A percentile compares a stretch with the other conserved stretches of the same genome.
phyloP scores from a whole-genome alignment of 129 eudicot genomes.

The Calendula officinalis region DNA sequence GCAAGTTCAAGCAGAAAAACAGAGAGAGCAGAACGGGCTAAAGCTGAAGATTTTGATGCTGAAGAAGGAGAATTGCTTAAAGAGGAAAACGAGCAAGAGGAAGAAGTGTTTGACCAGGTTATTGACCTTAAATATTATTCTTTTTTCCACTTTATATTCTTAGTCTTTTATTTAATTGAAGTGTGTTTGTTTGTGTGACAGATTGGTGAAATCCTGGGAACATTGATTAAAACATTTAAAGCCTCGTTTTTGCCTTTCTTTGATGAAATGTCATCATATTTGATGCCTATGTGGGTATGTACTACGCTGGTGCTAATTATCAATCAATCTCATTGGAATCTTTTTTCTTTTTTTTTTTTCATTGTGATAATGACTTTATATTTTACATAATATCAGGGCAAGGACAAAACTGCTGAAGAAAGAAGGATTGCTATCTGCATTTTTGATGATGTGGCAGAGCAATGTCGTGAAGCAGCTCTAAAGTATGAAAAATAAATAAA shows the following conservation, averaged over 20 bases:
- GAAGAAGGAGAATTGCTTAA: constrained; percentile 51
- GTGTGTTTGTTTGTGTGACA: constrained; percentile 24
- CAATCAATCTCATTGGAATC: background rate
- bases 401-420: constrained; percentile 94
- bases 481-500: constrained; percentile 39
- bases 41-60: constrained; percentile 96
- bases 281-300: constrained; percentile 99
- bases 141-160: background rate
- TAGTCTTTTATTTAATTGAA: background rate
- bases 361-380: background rate
- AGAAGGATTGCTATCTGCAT: constrained; percentile 95
- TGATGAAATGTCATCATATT: constrained; percentile 81
- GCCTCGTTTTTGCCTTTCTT: constrained; percentile 89
- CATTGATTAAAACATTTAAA: constrained; percentile 87
- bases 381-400: constrained; percentile 46
- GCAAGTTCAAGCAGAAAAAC: constrained; percentile 91
- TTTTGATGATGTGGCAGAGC: constrained; percentile 92
- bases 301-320: background rate
- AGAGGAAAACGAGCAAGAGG: constrained; percentile 99
- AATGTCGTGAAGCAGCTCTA: constrained; percentile 90
- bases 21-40: constrained; percentile 83
- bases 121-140: background rate
- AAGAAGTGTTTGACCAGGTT: constrained; percentile 96
- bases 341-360: background rate
- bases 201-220: constrained; percentile 92